These are phyloP conservation scores for Fereydounia khargensis DNA, from an alignment of 1,284 basidiomycete genomes.

Conservation along the genomic window DNA sequence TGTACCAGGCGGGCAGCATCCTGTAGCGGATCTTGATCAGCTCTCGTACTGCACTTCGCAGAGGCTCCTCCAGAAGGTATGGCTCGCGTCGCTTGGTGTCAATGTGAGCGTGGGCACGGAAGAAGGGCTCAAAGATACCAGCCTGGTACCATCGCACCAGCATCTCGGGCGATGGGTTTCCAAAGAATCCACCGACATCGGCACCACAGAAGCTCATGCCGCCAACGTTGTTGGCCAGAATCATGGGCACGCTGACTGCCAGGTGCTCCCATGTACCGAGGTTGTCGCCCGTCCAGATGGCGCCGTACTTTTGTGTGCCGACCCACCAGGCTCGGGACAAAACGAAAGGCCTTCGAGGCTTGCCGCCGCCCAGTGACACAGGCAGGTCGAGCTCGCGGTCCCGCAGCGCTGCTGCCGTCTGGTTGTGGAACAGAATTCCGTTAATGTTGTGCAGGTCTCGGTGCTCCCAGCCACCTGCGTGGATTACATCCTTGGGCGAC, in stretches of 20 bases:
- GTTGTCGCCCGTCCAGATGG: slow-evolving; percentile 99
- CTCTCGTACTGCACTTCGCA: slow-evolving; percentile 76
- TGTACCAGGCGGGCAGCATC: slow-evolving; percentile 93
- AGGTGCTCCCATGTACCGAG: slow-evolving; percentile 97
- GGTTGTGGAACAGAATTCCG: slow-evolving; percentile 65
- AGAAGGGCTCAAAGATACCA: slow-evolving; percentile 92
- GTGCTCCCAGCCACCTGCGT: slow-evolving; percentile 94
- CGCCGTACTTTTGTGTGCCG: slow-evolving; percentile 90
- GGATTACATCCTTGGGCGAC: slow-evolving; percentile 89
- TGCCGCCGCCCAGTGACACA: slow-evolving; percentile 63
- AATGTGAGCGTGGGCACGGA: slow-evolving; percentile 96
- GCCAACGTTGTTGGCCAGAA: slow-evolving; percentile 83
- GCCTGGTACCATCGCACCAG: slow-evolving; percentile 96
- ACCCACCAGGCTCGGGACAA: slow-evolving; percentile 92
- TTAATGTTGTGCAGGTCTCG: slow-evolving; percentile 93
- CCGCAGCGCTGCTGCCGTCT: slow-evolving; percentile 76
- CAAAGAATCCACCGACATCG: slow-evolving; percentile 97
- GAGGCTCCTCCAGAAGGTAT: slow-evolving; percentile 84
- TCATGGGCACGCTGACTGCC: slow-evolving; percentile 88
- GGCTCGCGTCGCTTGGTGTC: slow-evolving; percentile 98
- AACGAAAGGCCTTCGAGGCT: slow-evolving; percentile 71
- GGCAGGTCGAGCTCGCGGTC: slow-evolving; percentile 67
- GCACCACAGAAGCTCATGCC: slow-evolving; percentile 92
- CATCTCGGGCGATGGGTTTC: slow-evolving; percentile 90
- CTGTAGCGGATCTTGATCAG: slow-evolving; percentile 80